phyloP scores from a whole-genome alignment of 2,329 filamentous ascomycete species.

The Nemania serpens region DNA sequence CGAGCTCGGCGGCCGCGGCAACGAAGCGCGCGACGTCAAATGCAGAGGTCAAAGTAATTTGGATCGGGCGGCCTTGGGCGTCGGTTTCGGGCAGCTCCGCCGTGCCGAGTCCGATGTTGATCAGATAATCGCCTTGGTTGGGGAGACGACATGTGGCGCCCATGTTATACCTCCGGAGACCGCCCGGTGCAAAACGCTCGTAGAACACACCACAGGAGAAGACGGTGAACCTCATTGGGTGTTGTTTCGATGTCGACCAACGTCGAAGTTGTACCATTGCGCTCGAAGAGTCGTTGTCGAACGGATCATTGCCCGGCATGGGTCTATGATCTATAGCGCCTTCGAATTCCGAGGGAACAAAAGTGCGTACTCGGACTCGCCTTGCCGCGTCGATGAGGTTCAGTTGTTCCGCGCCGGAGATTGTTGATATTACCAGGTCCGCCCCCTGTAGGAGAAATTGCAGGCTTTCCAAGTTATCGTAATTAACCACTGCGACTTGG shows the following conservation, averaged over 20 bases:
- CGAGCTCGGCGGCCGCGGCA: conserved; percentile 69
- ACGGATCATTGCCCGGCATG: conserved; percentile 51
- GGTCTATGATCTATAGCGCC: conserved; percentile 62
- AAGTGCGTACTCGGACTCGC: conserved; percentile 65
- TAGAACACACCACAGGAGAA: conserved; percentile 79
- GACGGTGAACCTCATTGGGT: conserved; percentile 67
- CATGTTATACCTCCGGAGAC: conserved; percentile 63
- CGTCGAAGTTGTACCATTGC: conserved; percentile 56
- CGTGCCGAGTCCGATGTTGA: conserved; percentile 61
- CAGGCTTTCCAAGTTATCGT: conserved; percentile 61
- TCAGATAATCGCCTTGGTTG: conserved; percentile 66
- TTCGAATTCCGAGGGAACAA: conserved; percentile 78
- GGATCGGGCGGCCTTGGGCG: conserved; percentile 53
- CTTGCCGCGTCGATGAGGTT: conserved; percentile 74
- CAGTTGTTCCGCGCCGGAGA: conserved; percentile 68
- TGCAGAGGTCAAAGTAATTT: conserved; percentile 69
- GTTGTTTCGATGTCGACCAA: conserved; percentile 51
- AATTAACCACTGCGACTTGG: conserved; percentile 73
- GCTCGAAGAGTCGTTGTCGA: conserved; percentile 64
- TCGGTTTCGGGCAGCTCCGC: conserved; percentile 66
- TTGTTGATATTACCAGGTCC: conserved; percentile 76
- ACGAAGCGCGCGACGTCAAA: conserved; percentile 73
- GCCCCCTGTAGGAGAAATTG: conserved; percentile 71
- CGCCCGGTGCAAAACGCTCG: conserved; percentile 72
- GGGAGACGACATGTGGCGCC: conserved; percentile 59